phyloP scores from a whole-genome alignment of 306 rosid genomes.

The Corylus heterophylla region DNA sequence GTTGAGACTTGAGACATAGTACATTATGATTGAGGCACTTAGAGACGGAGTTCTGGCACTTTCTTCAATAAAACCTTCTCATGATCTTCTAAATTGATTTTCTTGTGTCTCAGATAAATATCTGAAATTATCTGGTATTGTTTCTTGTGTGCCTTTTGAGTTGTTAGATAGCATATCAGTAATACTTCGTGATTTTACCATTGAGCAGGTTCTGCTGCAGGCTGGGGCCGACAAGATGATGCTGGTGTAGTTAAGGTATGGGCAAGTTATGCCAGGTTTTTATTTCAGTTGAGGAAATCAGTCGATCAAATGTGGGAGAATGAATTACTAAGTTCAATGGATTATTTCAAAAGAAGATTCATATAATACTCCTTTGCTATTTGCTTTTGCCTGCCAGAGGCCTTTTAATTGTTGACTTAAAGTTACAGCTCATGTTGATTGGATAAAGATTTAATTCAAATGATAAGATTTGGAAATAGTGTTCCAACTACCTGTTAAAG shows the following conservation, averaged over 20 bases:
- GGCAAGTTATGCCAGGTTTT: slow-evolving; percentile 10
- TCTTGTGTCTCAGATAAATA: background rate
- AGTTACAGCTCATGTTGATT: background rate
- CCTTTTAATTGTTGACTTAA: background rate
- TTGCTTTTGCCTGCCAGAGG: background rate
- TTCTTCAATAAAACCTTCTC: background rate
- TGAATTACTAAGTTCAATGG: background rate
- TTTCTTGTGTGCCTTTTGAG: slow-evolving; percentile 9
- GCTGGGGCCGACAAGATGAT: slow-evolving; percentile 97
- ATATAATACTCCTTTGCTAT: background rate
- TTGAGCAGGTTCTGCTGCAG: slow-evolving; percentile 87
- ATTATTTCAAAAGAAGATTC: background rate
- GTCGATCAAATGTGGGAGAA: background rate
- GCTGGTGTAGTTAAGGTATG: slow-evolving; percentile 95
- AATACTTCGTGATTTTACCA: slow-evolving; percentile 18
- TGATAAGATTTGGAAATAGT: background rate
- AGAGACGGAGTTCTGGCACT: background rate
- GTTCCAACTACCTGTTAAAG: background rate
- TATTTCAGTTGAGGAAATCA: slow-evolving; percentile 11
- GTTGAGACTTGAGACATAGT: background rate
- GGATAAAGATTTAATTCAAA: background rate
- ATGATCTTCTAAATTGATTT: background rate
- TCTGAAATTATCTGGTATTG: background rate
- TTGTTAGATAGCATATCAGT: background rate
- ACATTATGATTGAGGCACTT: background rate